A percentile compares a stretch with the other conserved stretches of the same genome.
phyloP scores from a whole-genome alignment of 306 rosid genomes.

The Inga leiocalycina region DNA sequence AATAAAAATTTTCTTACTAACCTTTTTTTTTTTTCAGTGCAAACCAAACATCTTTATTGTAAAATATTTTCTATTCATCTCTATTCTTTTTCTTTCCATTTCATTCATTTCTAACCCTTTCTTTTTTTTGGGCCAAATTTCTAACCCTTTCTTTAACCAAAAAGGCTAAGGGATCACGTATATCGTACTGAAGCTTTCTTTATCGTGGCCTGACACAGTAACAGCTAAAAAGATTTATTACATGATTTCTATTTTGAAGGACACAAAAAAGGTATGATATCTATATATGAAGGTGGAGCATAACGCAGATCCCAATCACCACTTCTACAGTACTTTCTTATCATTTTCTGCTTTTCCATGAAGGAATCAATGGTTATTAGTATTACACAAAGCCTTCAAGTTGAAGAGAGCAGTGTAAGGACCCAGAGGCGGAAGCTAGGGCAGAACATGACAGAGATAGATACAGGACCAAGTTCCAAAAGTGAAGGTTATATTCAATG shows the following conservation, averaged over 20 bases:
- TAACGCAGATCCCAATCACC: slow-evolving; percentile 19
- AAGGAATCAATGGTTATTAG: neutral
- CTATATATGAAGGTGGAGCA: slow-evolving; percentile 15
- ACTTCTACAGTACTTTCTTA: slow-evolving; percentile 2
- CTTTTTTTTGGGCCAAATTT: too few species aligned
- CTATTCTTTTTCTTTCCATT: too few species aligned
- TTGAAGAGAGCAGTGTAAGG: neutral
- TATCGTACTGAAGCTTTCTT: neutral
- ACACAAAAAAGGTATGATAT: slow-evolving; percentile 16
- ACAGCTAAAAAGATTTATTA: slow-evolving; percentile 31
- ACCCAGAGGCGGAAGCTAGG: neutral
- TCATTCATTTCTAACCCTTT: too few species aligned
- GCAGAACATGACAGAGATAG: neutral
- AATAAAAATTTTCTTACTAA: too few species aligned
- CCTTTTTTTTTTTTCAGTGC: too few species aligned
- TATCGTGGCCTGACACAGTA: slow-evolving; percentile 23
- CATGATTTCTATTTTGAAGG: slow-evolving; percentile 20
- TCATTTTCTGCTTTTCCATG: neutral
- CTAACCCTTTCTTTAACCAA: too few species aligned
- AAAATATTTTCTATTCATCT: too few species aligned
- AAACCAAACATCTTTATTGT: too few species aligned
- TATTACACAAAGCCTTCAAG: neutral
- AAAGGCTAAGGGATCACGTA: neutral
- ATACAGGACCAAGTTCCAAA: neutral
- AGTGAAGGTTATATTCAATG: neutral